These are phyloP conservation scores for Apophysomyces trapeziformis DNA, from an alignment of 371 early-diverging fungal species.

Conservation along the genomic window DNA sequence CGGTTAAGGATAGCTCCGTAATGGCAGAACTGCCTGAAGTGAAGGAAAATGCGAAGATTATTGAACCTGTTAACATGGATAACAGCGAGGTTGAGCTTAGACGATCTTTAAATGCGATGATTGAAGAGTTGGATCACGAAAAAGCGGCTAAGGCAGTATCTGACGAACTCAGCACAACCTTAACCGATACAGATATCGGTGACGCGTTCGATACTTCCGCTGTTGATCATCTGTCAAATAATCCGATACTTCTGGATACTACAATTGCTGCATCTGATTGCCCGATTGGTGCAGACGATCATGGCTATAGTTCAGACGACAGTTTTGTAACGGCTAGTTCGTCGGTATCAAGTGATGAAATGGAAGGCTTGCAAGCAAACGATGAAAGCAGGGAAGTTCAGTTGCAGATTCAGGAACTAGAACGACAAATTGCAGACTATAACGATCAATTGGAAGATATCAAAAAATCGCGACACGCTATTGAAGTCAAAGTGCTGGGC, in stretches of 20 bases:
- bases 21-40: conserved; percentile 1
- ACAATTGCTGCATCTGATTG: background rate
- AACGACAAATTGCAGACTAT: conserved; percentile 8
- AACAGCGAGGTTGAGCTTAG: conserved; percentile 13
- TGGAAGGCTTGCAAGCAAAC: background rate
- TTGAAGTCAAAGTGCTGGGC: conserved; percentile 25
- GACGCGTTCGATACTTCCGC: conserved; percentile 15
- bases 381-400: conserved; percentile 1
- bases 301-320: conserved; percentile 2
- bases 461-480: background rate
- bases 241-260: background rate
- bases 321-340: conserved; percentile 6
- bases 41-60: background rate
- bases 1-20: background rate
- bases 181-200: conserved; percentile 7
- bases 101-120: conserved; percentile 17
- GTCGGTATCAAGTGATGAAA: background rate
- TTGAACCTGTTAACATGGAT: background rate
- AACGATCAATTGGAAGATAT: conserved; percentile 1
- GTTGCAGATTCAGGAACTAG: conserved; percentile 12
- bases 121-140: conserved; percentile 13
- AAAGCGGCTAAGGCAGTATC: background rate
- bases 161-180: background rate
- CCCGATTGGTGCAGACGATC: background rate
- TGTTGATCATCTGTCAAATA: background rate